These are phyloP conservation scores for Cutaneotrichosporon dermatis DNA, from an alignment of 1,284 basidiomycete species.

Conservation along the genomic window DNA sequence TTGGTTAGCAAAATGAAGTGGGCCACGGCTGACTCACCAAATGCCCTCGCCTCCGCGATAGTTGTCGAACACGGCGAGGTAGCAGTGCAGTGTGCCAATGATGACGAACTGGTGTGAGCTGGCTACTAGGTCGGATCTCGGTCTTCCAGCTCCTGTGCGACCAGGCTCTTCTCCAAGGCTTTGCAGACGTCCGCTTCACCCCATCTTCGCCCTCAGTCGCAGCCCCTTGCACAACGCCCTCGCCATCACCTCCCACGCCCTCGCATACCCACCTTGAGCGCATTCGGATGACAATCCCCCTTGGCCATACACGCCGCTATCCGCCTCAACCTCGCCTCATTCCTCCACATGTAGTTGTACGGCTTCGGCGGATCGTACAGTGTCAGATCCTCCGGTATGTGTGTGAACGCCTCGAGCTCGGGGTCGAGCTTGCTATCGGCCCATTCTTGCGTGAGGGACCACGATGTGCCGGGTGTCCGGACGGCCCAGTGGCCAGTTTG, in stretches of 20 bases:
- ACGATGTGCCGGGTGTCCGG: neutral
- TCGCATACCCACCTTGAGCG: constrained; percentile 11
- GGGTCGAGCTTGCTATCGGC: neutral
- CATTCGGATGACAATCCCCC: constrained; percentile 13
- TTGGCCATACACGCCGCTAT: constrained; percentile 12
- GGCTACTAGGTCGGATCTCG: no score
- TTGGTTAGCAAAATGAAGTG: neutral
- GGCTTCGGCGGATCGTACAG: neutral
- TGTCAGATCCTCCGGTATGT: neutral
- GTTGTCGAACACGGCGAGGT: constrained; percentile 8
- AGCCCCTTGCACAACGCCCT: no score
- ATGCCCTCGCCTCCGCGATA: constrained; percentile 19
- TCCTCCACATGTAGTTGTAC: constrained; percentile 16
- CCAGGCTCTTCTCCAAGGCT: neutral
- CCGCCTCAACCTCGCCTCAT: constrained; percentile 15
- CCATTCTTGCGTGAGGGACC: neutral
- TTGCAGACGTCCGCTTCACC: neutral
- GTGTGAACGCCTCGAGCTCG: neutral
- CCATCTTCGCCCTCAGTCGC: neutral
- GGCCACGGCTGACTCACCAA: constrained; percentile 3
- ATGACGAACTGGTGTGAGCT: constrained; percentile 8
- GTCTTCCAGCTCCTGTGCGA: no score
- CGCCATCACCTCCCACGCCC: no score
- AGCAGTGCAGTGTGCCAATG: constrained; percentile 11
- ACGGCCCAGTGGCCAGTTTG: neutral